Evolutionary conservation across 768 basidiomycete genomes (phyloP), one percentile per base, ranked within the genome.

Genomic region (Pulveroboletus frians): DNA sequence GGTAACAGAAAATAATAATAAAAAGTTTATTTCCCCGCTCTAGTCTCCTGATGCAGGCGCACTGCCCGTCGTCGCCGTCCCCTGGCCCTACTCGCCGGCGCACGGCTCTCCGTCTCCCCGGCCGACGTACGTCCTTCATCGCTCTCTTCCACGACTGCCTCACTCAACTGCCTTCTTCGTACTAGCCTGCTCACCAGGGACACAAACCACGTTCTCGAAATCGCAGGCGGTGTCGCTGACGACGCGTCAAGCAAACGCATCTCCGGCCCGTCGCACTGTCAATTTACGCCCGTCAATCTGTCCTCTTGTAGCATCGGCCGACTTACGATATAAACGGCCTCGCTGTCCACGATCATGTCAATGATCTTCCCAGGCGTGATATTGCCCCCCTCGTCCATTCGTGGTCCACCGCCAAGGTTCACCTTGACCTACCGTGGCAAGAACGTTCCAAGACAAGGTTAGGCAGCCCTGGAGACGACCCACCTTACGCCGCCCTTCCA

Each of bases 281-380:
- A 49, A 31, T 40, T 39, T 26, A 35, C 30, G 30, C 47, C 35
- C 37, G 32, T 64, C 47, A 58, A 41, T 39, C 23, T 38, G 18
- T 49, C 44, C 46, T 51, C n/a, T 41, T 34, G 26, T 42, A 31
- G 27, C 51, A 46, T 54, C 57, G 47, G 44, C 49, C 32, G 40
- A 76, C 86, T 65, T 62, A 90, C 88, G 49, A 92, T 75, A 69
- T 79, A 92, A 35, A 92, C 88, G 32, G 83, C 62, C 37, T 77
- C 71, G 38, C 82, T 82, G 50, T 91, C 86, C 10, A 94, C 91
- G 17, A 91, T 75, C 82, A 92, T 82, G 51, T 92, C 89, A 50
- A 92, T 71, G 69, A 70, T 76, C 63, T 76, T 79, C 8, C 75
- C 78, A 27, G 67, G 64, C 20, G 71, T 61, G 15, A 66, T 53